A percentile compares a stretch with the other conserved stretches of the same genome.
Evolutionary conservation across 805 yeast genomes (phyloP).

Genomic region (Yamadazyma nakazawae): DNA sequence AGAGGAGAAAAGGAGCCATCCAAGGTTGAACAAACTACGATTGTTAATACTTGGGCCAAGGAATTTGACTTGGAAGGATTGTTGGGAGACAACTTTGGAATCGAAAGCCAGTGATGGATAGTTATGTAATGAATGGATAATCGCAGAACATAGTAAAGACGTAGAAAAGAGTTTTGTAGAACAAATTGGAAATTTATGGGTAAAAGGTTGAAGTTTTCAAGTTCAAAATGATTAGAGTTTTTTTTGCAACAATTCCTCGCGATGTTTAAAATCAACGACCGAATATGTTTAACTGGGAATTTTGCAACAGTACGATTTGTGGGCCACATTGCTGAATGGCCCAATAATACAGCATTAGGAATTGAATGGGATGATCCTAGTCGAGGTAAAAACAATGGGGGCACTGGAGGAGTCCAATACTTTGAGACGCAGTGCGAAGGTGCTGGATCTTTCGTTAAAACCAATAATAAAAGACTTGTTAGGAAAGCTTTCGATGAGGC

Average conservation of each 20-base stretch:
- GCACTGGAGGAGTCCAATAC: constrained; percentile 49
- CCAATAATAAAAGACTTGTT: constrained; percentile 31
- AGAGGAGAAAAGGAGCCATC: constrained; percentile 45
- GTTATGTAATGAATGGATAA: constrained; percentile 2
- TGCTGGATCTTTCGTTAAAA: constrained; percentile 65
- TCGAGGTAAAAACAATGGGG: constrained; percentile 76
- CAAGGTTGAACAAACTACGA: constrained; percentile 63
- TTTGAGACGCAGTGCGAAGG: constrained; percentile 41
- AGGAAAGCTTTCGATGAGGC: constrained; percentile 45
- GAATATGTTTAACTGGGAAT: constrained; percentile 29
- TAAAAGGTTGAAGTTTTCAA: too few relatives aligned
- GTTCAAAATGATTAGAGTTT: too few relatives aligned
- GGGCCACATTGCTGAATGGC: constrained; percentile 64
- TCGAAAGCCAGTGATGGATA: background rate
- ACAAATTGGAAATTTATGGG: background rate
- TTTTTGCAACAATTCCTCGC: constrained; percentile 2
- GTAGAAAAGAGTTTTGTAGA: too few relatives aligned
- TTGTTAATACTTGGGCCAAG: constrained; percentile 88
- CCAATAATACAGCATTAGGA: constrained; percentile 57
- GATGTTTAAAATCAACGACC: constrained; percentile 13
- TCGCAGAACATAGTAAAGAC: background rate
- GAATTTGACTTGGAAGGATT: constrained; percentile 90
- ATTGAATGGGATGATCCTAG: constrained; percentile 78
- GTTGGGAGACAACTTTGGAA: constrained; percentile 48
- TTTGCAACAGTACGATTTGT: constrained; percentile 60